Evolutionary conservation across 148 eudicot genomes (phyloP), one percentile per base, ranked within the genome.

Genomic region (Chenopodium formosanum): DNA sequence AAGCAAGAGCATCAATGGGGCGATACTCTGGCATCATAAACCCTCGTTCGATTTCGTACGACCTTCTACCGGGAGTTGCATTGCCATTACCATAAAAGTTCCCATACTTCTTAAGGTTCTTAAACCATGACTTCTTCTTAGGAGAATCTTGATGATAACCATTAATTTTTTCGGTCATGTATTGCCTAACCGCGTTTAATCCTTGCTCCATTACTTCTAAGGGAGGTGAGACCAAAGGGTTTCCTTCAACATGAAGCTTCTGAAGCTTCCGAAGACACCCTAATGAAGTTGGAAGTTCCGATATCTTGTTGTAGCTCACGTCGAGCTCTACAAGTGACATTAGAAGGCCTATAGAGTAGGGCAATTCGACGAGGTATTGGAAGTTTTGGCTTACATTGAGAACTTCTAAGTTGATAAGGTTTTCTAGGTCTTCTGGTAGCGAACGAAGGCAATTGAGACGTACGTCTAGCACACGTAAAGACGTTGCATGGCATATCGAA

Each of bases 311-410:
- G 89, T 93, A 89, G 80, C 97, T 93, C 10, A 90, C 87, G 72
- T 93, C 97, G 29, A 93, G 72, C 67, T 93, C 97, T 6, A 89
- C 77, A 3, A 93, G 92, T 48, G 95, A 89, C 79, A 93, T 83
- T 50, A 93, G 90, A 29, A 93, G 91, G 84, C 97, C 97, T 3
- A 88, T 37, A 20, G 95, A 91, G 81, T 87, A 88, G 0, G 97
- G 97, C 3, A 93, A 60, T 44, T 82, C 79, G 31, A 81, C 34
- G 3, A 93, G 89, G 87, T 90, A 87, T 31, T 88, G 92, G 50
- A 93, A 93, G 88, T 93, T 93, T 60, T 93, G 97, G 87, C 95
- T 91, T 10, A 87, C 83, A 75, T 93, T 93, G 23, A 93, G 93
- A 78, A 81, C 44, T 68, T 91, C 85, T 62, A 93, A 88, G 83